phyloP scores from a whole-genome alignment of 345 rosid species.

The Salix exigua region DNA sequence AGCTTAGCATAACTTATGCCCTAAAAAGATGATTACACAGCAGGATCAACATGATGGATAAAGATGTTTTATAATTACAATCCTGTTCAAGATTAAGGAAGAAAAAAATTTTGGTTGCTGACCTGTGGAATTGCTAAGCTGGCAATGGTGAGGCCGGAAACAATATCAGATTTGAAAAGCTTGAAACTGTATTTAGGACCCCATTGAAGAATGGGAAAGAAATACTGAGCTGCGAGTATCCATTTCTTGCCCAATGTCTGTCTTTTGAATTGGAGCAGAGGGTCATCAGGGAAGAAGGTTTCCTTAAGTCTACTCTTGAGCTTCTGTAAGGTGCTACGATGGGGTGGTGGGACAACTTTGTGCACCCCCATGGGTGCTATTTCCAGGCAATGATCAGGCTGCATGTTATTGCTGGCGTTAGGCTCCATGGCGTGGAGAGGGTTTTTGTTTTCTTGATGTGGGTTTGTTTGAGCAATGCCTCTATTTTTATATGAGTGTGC shows the following conservation, averaged over 20 bases:
- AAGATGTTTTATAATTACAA: background rate
- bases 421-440: constrained; percentile 24
- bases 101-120: background rate
- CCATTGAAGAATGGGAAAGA: constrained; percentile 92
- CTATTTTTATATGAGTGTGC: background rate
- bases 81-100: background rate
- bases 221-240: constrained; percentile 63
- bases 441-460: background rate
- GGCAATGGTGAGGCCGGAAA: constrained; percentile 94
- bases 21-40: constrained; percentile 35
- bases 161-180: constrained; percentile 76
- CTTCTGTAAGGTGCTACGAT: constrained; percentile 45
- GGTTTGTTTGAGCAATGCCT: background rate
- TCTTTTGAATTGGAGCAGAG: constrained; percentile 88
- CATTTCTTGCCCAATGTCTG: constrained; percentile 48
- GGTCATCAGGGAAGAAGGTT: constrained; percentile 95
- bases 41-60: background rate
- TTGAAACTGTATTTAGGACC: constrained; percentile 64
- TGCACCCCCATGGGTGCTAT: constrained; percentile 57
- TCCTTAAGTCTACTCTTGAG: constrained; percentile 65
- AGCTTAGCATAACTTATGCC: constrained; percentile 97
- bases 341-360: constrained; percentile 74
- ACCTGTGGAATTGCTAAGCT: constrained; percentile 99
- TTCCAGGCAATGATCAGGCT: constrained; percentile 28
- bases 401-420: constrained; percentile 10